Conservation (phyloP, 257 asterid genomes). For the Vinca minor region DNA sequence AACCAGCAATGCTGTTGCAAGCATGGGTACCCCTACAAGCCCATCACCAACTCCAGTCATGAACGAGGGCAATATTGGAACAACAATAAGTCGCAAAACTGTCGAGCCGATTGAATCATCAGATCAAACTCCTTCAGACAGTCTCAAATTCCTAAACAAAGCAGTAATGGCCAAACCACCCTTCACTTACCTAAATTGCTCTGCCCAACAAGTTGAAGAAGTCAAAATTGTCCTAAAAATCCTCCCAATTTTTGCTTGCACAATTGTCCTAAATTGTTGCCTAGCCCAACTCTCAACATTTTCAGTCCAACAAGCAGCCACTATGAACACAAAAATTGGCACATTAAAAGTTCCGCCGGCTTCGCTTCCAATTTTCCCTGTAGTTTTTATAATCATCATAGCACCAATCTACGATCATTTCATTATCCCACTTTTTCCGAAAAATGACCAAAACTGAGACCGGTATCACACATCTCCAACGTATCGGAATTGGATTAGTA, state of each 20-base stretch:
- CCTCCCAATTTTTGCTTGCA: constrained; percentile 75
- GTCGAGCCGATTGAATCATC: constrained; percentile 3
- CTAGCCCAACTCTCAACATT: constrained; percentile 89
- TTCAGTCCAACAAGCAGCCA: constrained; percentile 92
- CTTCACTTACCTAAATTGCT: constrained; percentile 23
- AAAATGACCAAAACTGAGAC: constrained; percentile 47
- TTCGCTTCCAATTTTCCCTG: constrained; percentile 86
- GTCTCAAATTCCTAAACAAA: constrained; percentile 30
- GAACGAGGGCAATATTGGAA: constrained; percentile 11
- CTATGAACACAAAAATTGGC: constrained; percentile 79
- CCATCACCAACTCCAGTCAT: constrained; percentile 31
- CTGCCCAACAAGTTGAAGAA: constrained; percentile 63
- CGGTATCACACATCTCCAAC: constrained; percentile 71
- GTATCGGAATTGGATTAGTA: constrained; percentile 62
- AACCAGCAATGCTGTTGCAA: constrained; percentile 33
- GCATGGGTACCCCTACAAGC: constrained; percentile 26
- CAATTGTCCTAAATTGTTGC: constrained; percentile 77
- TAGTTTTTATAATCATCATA: constrained; percentile 63
- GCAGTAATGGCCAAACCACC: constrained; percentile 16
- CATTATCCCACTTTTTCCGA: constrained; percentile 62
- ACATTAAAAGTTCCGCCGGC: constrained; percentile 73
- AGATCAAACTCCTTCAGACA: constrained; percentile 14
- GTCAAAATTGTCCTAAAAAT: constrained; percentile 66
- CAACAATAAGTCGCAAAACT: background rate
- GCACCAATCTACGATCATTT: constrained; percentile 71